Evolutionary conservation across 2,329 filamentous ascomycete genomes (phyloP), one percentile per base, ranked within the genome.

Genomic region (Aureobasidium mangrovei): DNA sequence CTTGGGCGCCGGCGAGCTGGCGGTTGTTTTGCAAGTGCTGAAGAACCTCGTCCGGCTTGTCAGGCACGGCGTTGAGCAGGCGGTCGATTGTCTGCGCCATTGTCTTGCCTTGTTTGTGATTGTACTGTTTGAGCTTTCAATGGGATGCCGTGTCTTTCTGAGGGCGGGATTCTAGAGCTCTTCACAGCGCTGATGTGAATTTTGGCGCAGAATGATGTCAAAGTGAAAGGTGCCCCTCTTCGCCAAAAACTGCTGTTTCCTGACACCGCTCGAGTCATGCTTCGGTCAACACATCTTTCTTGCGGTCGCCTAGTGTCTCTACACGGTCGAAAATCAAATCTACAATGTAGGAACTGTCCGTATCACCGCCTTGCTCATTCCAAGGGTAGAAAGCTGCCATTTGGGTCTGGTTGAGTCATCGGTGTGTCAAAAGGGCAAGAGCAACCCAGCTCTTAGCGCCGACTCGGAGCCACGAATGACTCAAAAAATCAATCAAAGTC

Each of bases 1-100:
- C 93, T 72, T 95, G 88, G 51, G 79, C 74, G 2, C 83, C 80
- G 53, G 93, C 91, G 52, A 95, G 76, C n/a, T 80, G 72, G 33
- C 89, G 88, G 61, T 89, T 80, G 58, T 83, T 75, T 59, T 81
- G 80, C 51, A 98, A 83, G 61, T 91, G 81, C 56, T 82, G 75
- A 58, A 95, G 76, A 53, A 98, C 81, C 42, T 80, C 77, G 40
- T 81, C 73, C 49, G 85, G 86, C 64, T 89, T 85, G 69, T 95
- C 91, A 57, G 91, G 88, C 39, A 91, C 91, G 46, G 78, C 70
- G 59, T 75, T 77, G 44, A 77, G 69, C 28, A 77, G 70, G 29
- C 69, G 61, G 59, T 76, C 74, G 60, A 76, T 76, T 28, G 72
- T 64, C 47, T 65, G 63, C 44, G 64, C 59, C 65, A 68, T 67